Conservation (phyloP, 129 eudicot genomes). For the Glebionis coronaria region DNA sequence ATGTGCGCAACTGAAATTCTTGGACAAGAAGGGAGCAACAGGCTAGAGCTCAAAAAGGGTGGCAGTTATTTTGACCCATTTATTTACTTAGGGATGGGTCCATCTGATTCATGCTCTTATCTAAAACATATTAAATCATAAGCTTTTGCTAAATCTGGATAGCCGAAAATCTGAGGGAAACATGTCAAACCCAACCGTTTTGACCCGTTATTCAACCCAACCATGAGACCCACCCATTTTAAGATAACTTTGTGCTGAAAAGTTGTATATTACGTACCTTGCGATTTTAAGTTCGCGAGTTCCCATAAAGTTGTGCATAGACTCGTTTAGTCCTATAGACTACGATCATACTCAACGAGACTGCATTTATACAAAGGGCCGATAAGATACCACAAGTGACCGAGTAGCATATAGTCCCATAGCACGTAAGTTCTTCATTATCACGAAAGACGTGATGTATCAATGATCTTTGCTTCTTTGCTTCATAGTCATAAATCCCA, state of each 20-base stretch:
- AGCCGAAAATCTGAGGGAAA: no score
- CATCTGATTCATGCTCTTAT: no score
- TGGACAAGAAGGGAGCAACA: no score
- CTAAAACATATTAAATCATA: no score
- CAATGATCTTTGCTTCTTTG: slow-evolving; percentile 39
- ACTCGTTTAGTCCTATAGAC: slow-evolving; percentile 66
- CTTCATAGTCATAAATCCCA: slow-evolving; percentile 65
- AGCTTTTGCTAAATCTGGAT: no score
- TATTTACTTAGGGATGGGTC: no score
- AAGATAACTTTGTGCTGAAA: no score
- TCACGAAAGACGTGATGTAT: slow-evolving; percentile 8
- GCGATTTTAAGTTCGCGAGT: slow-evolving; percentile 13
- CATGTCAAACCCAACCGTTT: not conserved
- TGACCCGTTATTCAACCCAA: not conserved
- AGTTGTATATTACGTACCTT: not conserved
- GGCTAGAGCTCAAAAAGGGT: no score
- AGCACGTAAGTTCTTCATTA: slow-evolving; percentile 39
- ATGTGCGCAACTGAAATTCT: no score
- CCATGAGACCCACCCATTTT: no score
- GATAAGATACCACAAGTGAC: slow-evolving; percentile 64
- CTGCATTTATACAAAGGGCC: slow-evolving; percentile 45
- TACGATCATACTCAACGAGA: slow-evolving; percentile 45
- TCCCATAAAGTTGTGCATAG: slow-evolving; percentile 50
- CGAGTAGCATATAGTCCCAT: slow-evolving; percentile 57
- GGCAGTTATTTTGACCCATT: no score